Evolutionary conservation across 2,329 filamentous ascomycete genomes (phyloP).

Genomic region (Penicillium sp.): DNA sequence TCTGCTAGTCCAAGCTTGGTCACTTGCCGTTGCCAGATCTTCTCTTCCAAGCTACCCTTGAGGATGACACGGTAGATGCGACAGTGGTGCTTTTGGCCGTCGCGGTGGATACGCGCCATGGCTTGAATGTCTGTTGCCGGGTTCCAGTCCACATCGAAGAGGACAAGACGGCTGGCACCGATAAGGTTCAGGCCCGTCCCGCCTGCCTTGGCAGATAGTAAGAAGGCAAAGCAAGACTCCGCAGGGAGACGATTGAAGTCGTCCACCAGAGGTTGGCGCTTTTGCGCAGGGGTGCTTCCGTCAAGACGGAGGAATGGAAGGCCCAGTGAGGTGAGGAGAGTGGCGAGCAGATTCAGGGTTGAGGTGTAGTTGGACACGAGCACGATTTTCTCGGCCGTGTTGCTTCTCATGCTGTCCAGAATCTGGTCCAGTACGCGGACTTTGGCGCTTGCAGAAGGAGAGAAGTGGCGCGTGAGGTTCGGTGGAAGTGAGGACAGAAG

Average conservation of each 20-base stretch:
- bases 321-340: slow-evolving; percentile 58
- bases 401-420: slow-evolving; percentile 58
- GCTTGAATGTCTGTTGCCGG: slow-evolving; percentile 70
- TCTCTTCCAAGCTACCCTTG: slow-evolving; percentile 68
- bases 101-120: slow-evolving; percentile 71
- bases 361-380: slow-evolving; percentile 75
- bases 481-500: slow-evolving; percentile 55
- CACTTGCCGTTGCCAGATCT: slow-evolving; percentile 70
- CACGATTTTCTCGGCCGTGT: slow-evolving; percentile 67
- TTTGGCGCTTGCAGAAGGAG: slow-evolving; percentile 61
- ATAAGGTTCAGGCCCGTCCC: slow-evolving; percentile 69
- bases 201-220: slow-evolving; percentile 70
- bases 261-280: slow-evolving; percentile 67
- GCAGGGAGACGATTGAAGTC: slow-evolving; percentile 63
- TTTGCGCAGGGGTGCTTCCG: slow-evolving; percentile 61
- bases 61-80: slow-evolving; percentile 68
- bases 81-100: slow-evolving; percentile 66
- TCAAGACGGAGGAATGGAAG: slow-evolving; percentile 67
- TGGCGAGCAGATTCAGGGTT: slow-evolving; percentile 65
- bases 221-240: slow-evolving; percentile 62
- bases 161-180: slow-evolving; percentile 65
- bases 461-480: slow-evolving; percentile 53
- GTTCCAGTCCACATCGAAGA: slow-evolving; percentile 76
- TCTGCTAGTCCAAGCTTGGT: slow-evolving; percentile 69
- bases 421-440: slow-evolving; percentile 65